Percentiles rank a stretch among this genome's conserved stretches.
Conservation (phyloP, 1,284 basidiomycete species). For the Pseudozyma sp. region DNA sequence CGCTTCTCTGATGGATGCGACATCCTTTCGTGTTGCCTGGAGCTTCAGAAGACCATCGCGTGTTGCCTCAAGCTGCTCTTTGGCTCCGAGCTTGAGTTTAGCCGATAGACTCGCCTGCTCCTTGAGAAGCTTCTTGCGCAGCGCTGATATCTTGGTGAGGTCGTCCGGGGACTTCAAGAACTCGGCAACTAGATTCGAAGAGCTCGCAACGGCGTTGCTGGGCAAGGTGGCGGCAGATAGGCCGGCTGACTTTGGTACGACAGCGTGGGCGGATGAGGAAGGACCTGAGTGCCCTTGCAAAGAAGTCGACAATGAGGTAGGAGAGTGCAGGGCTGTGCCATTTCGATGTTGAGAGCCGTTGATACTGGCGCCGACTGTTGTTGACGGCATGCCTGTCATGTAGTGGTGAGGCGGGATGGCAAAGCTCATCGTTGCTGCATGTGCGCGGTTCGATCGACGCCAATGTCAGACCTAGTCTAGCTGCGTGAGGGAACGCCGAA, state of each 20-base stretch:
- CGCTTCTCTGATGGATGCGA: conserved; percentile 89
- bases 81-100: conserved; percentile 89
- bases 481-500: conserved; percentile 2
- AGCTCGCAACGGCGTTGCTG: conserved; percentile 11
- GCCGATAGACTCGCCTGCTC: conserved; percentile 96
- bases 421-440: conserved; percentile 26
- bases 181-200: conserved; percentile 56
- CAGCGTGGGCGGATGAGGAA: conserved; percentile 13
- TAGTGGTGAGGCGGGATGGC: conserved; percentile 23
- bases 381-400: conserved; percentile 9
- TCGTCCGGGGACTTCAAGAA: conserved; percentile 80
- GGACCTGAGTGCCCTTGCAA: conserved; percentile 27
- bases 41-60: conserved; percentile 88
- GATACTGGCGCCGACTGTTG: not conserved
- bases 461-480: not conserved
- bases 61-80: conserved; percentile 91
- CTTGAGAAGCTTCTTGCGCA: conserved; percentile 93
- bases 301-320: conserved; percentile 23
- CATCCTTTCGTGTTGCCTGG: conserved; percentile 81
- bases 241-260: conserved; percentile 20
- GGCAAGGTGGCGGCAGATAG: conserved; percentile 31
- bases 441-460: not conserved
- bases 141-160: conserved; percentile 86
- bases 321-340: conserved; percentile 4
- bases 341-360: conserved; percentile 21